A percentile compares a stretch with the other conserved stretches of the same genome.
phyloP scores from a whole-genome alignment of 2,329 filamentous ascomycete species.

The Lomentospora prolificans region DNA sequence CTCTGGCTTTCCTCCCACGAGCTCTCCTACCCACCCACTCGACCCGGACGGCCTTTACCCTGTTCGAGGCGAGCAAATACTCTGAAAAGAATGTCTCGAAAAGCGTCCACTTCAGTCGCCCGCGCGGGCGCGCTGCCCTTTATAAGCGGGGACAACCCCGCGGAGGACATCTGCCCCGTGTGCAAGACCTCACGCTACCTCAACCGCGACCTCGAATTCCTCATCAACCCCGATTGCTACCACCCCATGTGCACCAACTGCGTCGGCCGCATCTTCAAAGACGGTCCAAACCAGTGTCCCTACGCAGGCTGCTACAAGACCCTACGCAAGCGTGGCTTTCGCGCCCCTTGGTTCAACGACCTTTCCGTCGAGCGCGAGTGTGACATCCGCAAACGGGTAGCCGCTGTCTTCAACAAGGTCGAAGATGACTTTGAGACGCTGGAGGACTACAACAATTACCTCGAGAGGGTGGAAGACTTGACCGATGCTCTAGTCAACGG shows the following conservation, averaged over 20 bases:
- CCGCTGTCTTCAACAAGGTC: slow-evolving; percentile 69
- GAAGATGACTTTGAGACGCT: slow-evolving; percentile 88
- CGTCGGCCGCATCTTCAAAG: slow-evolving; percentile 86
- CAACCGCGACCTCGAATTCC: slow-evolving; percentile 86
- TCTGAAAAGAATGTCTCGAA: slow-evolving; percentile 25
- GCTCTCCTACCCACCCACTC: too few species aligned
- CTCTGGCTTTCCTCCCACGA: too few species aligned
- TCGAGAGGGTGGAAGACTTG: slow-evolving; percentile 83
- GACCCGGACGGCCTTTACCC: too few species aligned
- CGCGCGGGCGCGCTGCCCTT: slow-evolving; percentile 10
- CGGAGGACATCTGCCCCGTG: slow-evolving; percentile 78
- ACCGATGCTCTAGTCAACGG: slow-evolving; percentile 79
- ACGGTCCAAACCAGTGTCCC: slow-evolving; percentile 85
- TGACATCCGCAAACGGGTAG: slow-evolving; percentile 75
- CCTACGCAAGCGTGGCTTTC: slow-evolving; percentile 74
- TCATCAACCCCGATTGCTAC: slow-evolving; percentile 97
- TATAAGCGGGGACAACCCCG: slow-evolving; percentile 18
- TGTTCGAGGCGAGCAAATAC: too few species aligned
- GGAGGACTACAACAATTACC: slow-evolving; percentile 81
- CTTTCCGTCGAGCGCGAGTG: slow-evolving; percentile 84
- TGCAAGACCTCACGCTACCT: slow-evolving; percentile 97
- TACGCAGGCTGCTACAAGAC: slow-evolving; percentile 83
- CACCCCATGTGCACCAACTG: slow-evolving; percentile 98
- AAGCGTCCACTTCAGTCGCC: slow-evolving; percentile 15
- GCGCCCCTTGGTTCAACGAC: slow-evolving; percentile 82